Base-by-base conservation (phyloP, 2,329 filamentous ascomycete species). In the Talaromyces sp. region DNA sequence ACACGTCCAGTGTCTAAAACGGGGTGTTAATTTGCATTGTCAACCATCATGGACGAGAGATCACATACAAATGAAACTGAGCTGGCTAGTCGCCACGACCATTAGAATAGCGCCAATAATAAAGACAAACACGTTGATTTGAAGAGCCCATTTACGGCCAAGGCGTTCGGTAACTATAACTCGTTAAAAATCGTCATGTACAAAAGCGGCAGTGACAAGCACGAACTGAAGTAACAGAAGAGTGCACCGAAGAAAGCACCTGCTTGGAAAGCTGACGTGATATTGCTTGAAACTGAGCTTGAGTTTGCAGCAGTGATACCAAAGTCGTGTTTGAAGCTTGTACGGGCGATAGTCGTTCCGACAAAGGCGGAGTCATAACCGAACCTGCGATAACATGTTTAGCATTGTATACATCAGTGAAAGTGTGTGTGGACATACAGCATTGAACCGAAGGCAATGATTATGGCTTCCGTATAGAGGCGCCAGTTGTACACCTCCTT, bases 171-270 rank as follows among this genome's bases (percentile, higher is more conserved):
- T 84, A 90, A 79, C 89, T 87, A 35, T 85, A 87, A 39, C 86
- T 83, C 19, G 43, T 22, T 47, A 47, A 22, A 9, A 52, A 13
- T 8, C 16, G 11, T n/a, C 14, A 3, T 16, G 13, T 37, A 37
- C 2, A 37, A 37, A 52, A 4, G 22, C 9, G 14, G 22, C 13
- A 6, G 27, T 31, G 27, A 31, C 27, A 47, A 14, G 6, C 16
- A 50, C 48, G 22, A 7, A 52, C 48, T 52, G 24, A 81, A 82
- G 70, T 90, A 93, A 64, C 87, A 89, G 66, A 85, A 83, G 47
- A 92, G 78, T n/a, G 88, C 86, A 60, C 91, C 91, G 70, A 94
- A 93, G 80, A 95, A 93, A 66, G 90, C 90, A 66, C 91, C 91
- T 10, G 91, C 91, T 77, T 94, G 91, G 79, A 92, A 93, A 62